phyloP scores from a whole-genome alignment of 169 alveolate genomes.

The Perkinsus chesapeaki region DNA sequence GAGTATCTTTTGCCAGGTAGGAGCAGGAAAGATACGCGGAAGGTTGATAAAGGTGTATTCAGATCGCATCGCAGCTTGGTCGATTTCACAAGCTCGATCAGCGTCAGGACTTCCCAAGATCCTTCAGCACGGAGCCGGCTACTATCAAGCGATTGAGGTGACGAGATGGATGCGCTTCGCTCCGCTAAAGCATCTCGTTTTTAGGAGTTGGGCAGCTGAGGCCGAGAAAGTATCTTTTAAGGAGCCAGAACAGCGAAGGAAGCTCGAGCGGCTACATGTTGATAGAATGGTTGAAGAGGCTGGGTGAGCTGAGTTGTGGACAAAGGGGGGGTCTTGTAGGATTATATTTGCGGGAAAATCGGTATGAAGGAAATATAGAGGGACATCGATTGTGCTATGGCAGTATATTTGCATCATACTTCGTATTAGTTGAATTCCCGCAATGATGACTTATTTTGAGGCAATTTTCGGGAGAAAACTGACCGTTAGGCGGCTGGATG shows the following conservation, averaged over 20 bases:
- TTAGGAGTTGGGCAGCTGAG: not conserved
- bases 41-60: not conserved
- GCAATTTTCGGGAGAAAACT: too few species aligned
- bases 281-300: not conserved
- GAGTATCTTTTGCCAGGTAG: not conserved
- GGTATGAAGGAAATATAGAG: too few species aligned
- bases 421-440: too few species aligned
- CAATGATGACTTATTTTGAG: too few species aligned
- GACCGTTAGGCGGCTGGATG: too few species aligned
- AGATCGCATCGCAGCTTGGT: not conserved
- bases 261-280: not conserved
- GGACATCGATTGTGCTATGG: too few species aligned
- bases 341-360: too few species aligned
- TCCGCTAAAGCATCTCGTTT: not conserved
- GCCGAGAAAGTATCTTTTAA: not conserved
- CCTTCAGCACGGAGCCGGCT: not conserved
- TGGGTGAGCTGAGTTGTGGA: too few species aligned
- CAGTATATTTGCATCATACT: too few species aligned
- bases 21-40: not conserved
- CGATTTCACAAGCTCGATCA: constrained; percentile 7
- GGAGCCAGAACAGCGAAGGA: not conserved
- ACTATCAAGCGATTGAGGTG: not conserved
- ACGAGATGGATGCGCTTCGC: not conserved
- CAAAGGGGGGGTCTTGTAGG: too few species aligned
- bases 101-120: constrained; percentile 6